Evolutionary conservation across 345 rosid species (phyloP).

Genomic region (Rhizophora apiculata): DNA sequence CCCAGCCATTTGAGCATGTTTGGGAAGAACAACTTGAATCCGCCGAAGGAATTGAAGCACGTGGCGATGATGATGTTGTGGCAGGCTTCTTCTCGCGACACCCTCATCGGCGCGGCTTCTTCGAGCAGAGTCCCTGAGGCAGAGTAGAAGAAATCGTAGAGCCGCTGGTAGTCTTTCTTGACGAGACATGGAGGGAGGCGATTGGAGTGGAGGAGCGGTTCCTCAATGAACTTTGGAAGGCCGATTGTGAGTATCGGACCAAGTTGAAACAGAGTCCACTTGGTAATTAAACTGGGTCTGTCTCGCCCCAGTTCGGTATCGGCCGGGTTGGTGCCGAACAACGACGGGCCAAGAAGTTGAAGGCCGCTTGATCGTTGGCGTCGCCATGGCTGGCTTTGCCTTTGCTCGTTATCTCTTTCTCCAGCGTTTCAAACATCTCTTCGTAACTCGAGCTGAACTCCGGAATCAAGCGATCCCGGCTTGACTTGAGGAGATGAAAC

Average conservation of each 20-base stretch:
- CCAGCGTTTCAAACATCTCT: constrained; percentile 47
- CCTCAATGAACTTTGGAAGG: constrained; percentile 54
- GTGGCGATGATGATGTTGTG: constrained; percentile 79
- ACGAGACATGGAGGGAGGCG: constrained; percentile 60
- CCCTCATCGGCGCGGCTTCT: constrained; percentile 67
- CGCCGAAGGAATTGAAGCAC: constrained; percentile 88
- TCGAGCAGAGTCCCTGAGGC: constrained; percentile 51
- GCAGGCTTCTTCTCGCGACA: constrained; percentile 76
- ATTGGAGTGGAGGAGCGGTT: constrained; percentile 47
- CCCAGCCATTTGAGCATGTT: constrained; percentile 65
- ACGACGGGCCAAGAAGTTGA: constrained; percentile 57
- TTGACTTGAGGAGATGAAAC: constrained; percentile 54
- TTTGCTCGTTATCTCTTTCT: constrained; percentile 48
- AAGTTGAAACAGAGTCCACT: constrained; percentile 72
- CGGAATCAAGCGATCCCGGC: constrained; percentile 63
- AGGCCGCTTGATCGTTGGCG: constrained; percentile 59
- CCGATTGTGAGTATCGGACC: constrained; percentile 56
- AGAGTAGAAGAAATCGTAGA: constrained; percentile 66
- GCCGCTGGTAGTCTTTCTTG: constrained; percentile 62
- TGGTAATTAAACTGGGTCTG: constrained; percentile 51
- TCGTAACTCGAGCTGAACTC: constrained; percentile 59
- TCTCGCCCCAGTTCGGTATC: constrained; percentile 60
- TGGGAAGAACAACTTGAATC: constrained; percentile 67
- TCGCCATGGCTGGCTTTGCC: constrained; percentile 53
- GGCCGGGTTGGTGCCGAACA: constrained; percentile 53